Evolutionary conservation across 2,329 filamentous ascomycete species (phyloP), one percentile per base, ranked within the genome.

Genomic region (Xylariaceae sp.): DNA sequence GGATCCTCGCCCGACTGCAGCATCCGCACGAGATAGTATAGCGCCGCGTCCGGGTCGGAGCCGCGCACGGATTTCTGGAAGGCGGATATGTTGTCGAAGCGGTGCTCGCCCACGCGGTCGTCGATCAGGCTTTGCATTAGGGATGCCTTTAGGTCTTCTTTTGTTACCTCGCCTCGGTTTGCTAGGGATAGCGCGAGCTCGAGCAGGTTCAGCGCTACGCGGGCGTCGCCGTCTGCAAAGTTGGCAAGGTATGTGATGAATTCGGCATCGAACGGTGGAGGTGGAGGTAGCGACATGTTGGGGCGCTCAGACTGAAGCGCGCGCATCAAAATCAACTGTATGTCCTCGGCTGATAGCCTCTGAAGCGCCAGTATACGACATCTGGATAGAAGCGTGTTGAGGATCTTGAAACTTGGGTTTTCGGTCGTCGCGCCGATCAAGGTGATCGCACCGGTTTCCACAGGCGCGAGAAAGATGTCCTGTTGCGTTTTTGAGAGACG

Each of bases 21-120:
- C 94, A 99, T 99, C 41, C 94, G 88, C 0, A 90, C 90, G 1
- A 99, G 84, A 73, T 97, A 99, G 77, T 97, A 99, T 1, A 99
- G 81, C 0, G 93, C 83, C 0, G 93, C 94, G 73, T 97, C 89
- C 0, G 93, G 75, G 69, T 97, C 88, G 57, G 86, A 88, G 47
- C 94, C 94, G 51, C 94, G 88, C 8, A 97, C 87, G 2, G 92
- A 92, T 70, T 99, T 99, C 81, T 97, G 94, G 68, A 97, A 94
- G 35, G 94, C 94, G 0, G 90, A 96, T 69, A 99, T 97, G 56
- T 90, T 94, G 72, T 99, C 93, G 77, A 97, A 99, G 76, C 97
- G 94, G 72, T 96, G 91, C 74, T 99, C 94, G 55, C 94, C 93
- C 0, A 89, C 90, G 57, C 94, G 86, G 74, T 99, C 94, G 75